Base-by-base conservation (phyloP, 495 filamentous ascomycete species). In the Penicillium mononematosum region DNA sequence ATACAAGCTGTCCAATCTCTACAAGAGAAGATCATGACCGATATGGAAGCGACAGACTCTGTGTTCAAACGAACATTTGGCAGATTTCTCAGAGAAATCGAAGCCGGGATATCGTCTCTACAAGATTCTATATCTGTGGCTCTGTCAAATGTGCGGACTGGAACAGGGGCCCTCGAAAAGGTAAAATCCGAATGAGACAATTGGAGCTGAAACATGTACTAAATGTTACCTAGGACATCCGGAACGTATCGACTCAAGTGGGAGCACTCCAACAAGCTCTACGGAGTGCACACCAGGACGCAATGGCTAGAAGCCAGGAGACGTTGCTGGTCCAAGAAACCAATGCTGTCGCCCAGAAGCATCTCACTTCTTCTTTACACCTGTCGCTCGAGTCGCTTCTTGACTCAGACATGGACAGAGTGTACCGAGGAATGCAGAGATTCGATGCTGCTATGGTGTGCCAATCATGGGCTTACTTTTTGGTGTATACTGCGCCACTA, bases 41-140 rank as follows among this genome's bases (percentile, higher is more conserved):
- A 81, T 10, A 24, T 83, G 41, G 70, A 74, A n/a, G 50, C 57
- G 10, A 75, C 72, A 6, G 63, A 63, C 0, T 66, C 60, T 5
- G 24, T 60, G 5, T 63, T 74, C 7, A 65, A 68, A 25, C 55
- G 45, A 11, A 63, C 58, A 3, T 56, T 82, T 19, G 55, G 52
- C 4, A 65, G 55, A 0, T 41, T 76, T 16, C 52, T 72, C 10
- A 59, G 63, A 14, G 63, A 70, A 1, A 50, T 81, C 38, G 70
- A 77, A 49, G 27, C 57, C 6, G 61, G 67, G 0, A 50, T 76
- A 12, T 52, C 56, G 2, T 59, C 42, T 0, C 43, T 74, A 1
- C 39, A 68, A 1, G 53, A 49, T 19, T 60, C 60, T 9, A 20
- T 77, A 8, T 58, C 44, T 6, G 65, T 63, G 8, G 39, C 62